These are phyloP conservation scores for Globisporangium yorkense DNA, from an alignment of 352 stramenopile genomes.

Conservation along the genomic window DNA sequence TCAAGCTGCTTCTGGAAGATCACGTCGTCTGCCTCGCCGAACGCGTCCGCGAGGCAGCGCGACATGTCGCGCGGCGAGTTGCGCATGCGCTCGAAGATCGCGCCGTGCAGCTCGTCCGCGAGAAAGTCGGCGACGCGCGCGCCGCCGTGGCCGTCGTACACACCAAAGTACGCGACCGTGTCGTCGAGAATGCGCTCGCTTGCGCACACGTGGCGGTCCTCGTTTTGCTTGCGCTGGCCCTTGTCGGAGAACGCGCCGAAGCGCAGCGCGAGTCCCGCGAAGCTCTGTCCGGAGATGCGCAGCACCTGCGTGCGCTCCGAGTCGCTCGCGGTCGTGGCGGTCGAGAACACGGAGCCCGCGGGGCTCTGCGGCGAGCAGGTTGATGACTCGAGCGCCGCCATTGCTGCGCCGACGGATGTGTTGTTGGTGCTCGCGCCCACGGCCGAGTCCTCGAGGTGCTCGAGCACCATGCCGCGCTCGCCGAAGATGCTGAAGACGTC, in stretches of 20 bases:
- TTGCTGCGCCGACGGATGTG: neutral
- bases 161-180: slow-evolving; percentile 71
- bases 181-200: slow-evolving; percentile 49
- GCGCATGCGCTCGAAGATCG: slow-evolving; percentile 48
- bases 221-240: slow-evolving; percentile 67
- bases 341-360: slow-evolving; percentile 65
- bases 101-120: slow-evolving; percentile 44
- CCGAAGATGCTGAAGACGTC: slow-evolving; percentile 87
- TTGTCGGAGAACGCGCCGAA: slow-evolving; percentile 75
- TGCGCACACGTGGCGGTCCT: slow-evolving; percentile 57
- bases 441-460: slow-evolving; percentile 18
- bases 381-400: slow-evolving; percentile 8
- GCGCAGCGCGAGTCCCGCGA: slow-evolving; percentile 43
- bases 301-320: slow-evolving; percentile 63
- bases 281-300: slow-evolving; percentile 41
- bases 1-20: slow-evolving; percentile 70
- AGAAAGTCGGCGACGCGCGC: slow-evolving; percentile 64
- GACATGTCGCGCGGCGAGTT: slow-evolving; percentile 29
- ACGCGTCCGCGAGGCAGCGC: slow-evolving; percentile 37
- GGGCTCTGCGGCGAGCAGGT: slow-evolving; percentile 47
- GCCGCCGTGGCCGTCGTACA: slow-evolving; percentile 82
- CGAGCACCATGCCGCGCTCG: slow-evolving; percentile 68
- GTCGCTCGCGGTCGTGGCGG: slow-evolving; percentile 65
- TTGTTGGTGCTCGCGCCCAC: slow-evolving; percentile 9
- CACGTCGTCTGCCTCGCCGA: slow-evolving; percentile 52